These are phyloP conservation scores for Chrysoporthe austroafricana DNA, from an alignment of 2,329 filamentous ascomycete genomes.

Conservation along the genomic window DNA sequence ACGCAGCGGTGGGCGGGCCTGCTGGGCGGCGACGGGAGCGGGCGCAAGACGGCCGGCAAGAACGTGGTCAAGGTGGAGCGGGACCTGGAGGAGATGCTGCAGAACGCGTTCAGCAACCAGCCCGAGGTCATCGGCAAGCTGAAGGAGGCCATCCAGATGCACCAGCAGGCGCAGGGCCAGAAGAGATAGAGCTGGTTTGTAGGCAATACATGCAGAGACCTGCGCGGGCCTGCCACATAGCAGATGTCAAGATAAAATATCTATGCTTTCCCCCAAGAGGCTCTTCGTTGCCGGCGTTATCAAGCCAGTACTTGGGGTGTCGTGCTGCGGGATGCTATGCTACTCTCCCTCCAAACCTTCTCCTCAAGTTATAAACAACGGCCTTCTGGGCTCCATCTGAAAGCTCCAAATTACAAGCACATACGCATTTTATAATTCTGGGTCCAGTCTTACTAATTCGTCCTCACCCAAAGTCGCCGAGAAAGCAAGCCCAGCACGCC, in stretches of 20 bases:
- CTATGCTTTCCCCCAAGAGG: too few relatives aligned
- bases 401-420: too few relatives aligned
- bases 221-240: too few relatives aligned
- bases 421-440: neutral
- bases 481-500: conserved; percentile 18
- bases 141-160: conserved; percentile 63
- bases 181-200: conserved; percentile 14
- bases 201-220: neutral
- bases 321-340: too few relatives aligned
- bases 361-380: too few relatives aligned
- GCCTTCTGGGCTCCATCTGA: neutral
- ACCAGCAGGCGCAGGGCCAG: conserved; percentile 57
- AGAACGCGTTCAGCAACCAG: conserved; percentile 61
- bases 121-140: conserved; percentile 62
- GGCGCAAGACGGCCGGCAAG: conserved; percentile 52
- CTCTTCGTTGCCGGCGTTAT: too few relatives aligned
- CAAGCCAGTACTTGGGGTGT: too few relatives aligned
- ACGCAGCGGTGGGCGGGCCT: conserved; percentile 62
- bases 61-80: conserved; percentile 57
- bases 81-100: conserved; percentile 60
- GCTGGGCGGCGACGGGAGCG: conserved; percentile 51
- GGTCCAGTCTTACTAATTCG: too few relatives aligned
- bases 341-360: too few relatives aligned
- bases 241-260: too few relatives aligned
- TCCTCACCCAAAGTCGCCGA: conserved; percentile 2